Evolutionary conservation across 208 protist genomes (phyloP).

Genomic region (Porcisia deanei): DNA sequence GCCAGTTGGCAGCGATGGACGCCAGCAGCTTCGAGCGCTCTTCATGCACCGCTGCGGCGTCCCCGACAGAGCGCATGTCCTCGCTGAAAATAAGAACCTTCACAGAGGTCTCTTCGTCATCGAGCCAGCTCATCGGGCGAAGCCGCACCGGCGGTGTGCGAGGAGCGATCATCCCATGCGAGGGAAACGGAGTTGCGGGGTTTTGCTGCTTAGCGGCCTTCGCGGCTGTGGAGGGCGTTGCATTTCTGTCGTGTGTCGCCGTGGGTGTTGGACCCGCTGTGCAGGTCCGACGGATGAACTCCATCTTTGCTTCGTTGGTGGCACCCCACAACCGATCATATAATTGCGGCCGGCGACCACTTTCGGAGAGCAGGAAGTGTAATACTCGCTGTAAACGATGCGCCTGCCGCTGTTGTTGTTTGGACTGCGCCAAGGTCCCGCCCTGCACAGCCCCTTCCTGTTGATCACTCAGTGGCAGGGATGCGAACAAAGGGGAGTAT

Average conservation of each 20-base stretch:
- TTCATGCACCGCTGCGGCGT: constrained; percentile 22
- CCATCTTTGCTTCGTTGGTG: constrained; percentile 20
- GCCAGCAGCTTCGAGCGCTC: constrained; percentile 28
- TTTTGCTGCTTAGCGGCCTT: constrained; percentile 2
- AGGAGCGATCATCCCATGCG: background rate
- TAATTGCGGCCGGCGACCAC: constrained; percentile 10
- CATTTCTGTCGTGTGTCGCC: background rate
- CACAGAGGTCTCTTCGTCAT: constrained; percentile 21
- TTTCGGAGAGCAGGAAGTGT: constrained; percentile 31
- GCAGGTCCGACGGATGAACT: background rate
- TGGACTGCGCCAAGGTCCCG: background rate
- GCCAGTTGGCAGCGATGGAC: constrained; percentile 23
- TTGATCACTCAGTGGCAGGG: background rate
- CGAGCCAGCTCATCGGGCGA: constrained; percentile 34
- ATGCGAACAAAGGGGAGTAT: background rate
- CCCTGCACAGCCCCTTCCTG: background rate
- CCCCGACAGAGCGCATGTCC: constrained; percentile 26
- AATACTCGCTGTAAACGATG: constrained; percentile 25
- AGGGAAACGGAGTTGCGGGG: background rate
- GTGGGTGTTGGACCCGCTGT: too few relatives aligned
- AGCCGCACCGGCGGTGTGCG: background rate
- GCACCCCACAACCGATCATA: constrained; percentile 24
- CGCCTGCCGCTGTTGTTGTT: constrained; percentile 11
- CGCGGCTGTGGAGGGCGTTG: too few relatives aligned
- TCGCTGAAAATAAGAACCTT: constrained; percentile 34